Conservation (phyloP, 2,329 filamentous ascomycete genomes). For the Helminthosporium solani region DNA sequence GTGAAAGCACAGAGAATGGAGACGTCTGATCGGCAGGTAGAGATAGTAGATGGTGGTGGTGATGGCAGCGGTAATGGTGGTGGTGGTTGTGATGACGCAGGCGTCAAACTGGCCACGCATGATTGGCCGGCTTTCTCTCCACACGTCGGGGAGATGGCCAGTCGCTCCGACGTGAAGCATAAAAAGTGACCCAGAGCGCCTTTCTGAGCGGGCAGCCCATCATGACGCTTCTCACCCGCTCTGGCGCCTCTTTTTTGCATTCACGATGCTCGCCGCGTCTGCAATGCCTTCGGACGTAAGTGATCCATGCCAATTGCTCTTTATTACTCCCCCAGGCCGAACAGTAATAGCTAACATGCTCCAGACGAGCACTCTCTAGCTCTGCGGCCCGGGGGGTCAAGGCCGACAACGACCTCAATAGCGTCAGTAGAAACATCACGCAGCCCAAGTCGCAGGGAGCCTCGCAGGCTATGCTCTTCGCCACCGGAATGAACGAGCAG, state of each 20-base stretch:
- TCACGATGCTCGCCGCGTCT: slow-evolving; percentile 30
- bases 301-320: slow-evolving; percentile 3
- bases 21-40: too few species aligned
- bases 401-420: slow-evolving; percentile 60
- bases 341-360: slow-evolving; percentile 16
- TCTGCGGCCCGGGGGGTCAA: slow-evolving; percentile 30
- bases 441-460: slow-evolving; percentile 98
- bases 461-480: slow-evolving; percentile 96
- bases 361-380: slow-evolving; percentile 39
- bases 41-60: background rate
- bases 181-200: slow-evolving; percentile 25
- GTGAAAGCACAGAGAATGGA: too few species aligned
- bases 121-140: slow-evolving; percentile 30
- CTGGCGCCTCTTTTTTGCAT: slow-evolving; percentile 37
- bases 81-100: too few species aligned
- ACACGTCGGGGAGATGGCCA: slow-evolving; percentile 19
- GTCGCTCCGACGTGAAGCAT: slow-evolving; percentile 24
- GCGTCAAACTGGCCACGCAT: slow-evolving; percentile 9
- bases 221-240: slow-evolving; percentile 38
- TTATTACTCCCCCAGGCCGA: too few species aligned
- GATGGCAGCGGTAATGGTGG: background rate
- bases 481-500: slow-evolving; percentile 79
- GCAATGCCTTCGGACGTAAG: slow-evolving; percentile 38
- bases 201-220: slow-evolving; percentile 20
- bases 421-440: slow-evolving; percentile 79